Base-by-base conservation (phyloP, 192 early-diverging fungal species). In the Coemansia sp. region DNA sequence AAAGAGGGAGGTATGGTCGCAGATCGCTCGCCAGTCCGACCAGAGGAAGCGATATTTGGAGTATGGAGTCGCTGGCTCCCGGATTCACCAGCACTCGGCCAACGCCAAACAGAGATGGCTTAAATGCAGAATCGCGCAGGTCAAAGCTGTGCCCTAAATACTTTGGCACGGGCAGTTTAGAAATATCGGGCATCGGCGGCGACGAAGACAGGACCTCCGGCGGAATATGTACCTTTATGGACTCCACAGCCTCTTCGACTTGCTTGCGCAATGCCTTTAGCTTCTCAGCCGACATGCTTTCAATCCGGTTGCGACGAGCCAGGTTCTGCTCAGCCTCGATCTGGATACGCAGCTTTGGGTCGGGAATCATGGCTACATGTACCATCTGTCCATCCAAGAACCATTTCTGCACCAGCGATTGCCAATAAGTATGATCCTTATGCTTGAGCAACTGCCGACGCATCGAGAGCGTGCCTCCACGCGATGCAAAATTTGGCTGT, bases 111-210 rank as follows among this genome's bases (percentile, higher is more conserved):
- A 64, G 71, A 30, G 58, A 62, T 9, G 41, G 47, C 7, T 36
- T 29, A 25, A 25, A 36, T 17, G 26, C 30, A 5, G 47, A 10
- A 24, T 18, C 46, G 33, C 25, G 18, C n/a, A 59, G 46, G 32
- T 39, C 32, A 29, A 63, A 59, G 46, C 36, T 67, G 52, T 52
- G 33, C 29, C 71, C 64, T 0, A 23, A 17, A n/a, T 48, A 58
- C 52, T 40, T 19, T 1, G 64, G 60, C 13, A 62, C 36, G 17
- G 56, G 55, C 24, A 74, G 55, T 15, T 60, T 54, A 38, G 59
- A 41, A 4, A 74, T 67, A 30, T 89, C 83, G 2, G 90, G 85
- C 7, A 87, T 80, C 1, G 81, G 77, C 2, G 90, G 89, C 67
- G 92, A 81, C 10, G 50, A 40, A 1, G 72, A 75, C 22, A 89